Evolutionary conservation across 1,139 yeast species (phyloP), one percentile per base, ranked within the genome.

Genomic region (Lodderomyces pseudojiufengensis): DNA sequence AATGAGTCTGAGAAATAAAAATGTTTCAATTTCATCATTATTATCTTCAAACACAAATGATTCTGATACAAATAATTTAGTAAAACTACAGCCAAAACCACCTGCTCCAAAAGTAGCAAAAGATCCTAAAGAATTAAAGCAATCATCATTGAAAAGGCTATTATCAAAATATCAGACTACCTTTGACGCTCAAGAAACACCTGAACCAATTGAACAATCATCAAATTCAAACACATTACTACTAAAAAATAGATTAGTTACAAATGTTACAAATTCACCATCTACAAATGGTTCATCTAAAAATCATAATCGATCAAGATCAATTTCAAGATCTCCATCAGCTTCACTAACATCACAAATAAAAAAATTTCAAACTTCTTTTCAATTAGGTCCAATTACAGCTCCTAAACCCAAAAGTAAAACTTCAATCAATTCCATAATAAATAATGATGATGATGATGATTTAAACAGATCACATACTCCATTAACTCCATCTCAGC

Each of bases 371-470:
- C 68, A 62, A 42, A 61, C 70, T 0, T 54, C 50, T 34, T 57
- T 65, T 40, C 53, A 51, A 27, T 30, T 54, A 13, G 41, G 33
- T 20, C 18, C 36, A 10, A 26, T 11, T 7, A 28, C 34, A 2
- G 29, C 42, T 26, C 39, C 44, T 8, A 48, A 43, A 27, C 32
- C 36, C 2, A 29, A 29, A 16, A 59, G 58, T 40, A 61, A 58
- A 41, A 57, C 72, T 0, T 62, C 70, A 8, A 65, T 65, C 23
- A 61, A 57, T 39, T 61, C 69, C 12, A 61, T 65, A 24, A 65
- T 65, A 37, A 65, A 65, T 43, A 42, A 51, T 13, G 69, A 64
- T 32, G 63, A 61, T 32, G 63, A 56, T 10, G 27, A 28, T 10
- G 32, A 33, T 4, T 24, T 36, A 13, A 14, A 15, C n/a, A 31